Conservation (phyloP, 768 basidiomycete genomes). For the Hydnomerulius pinastri region DNA sequence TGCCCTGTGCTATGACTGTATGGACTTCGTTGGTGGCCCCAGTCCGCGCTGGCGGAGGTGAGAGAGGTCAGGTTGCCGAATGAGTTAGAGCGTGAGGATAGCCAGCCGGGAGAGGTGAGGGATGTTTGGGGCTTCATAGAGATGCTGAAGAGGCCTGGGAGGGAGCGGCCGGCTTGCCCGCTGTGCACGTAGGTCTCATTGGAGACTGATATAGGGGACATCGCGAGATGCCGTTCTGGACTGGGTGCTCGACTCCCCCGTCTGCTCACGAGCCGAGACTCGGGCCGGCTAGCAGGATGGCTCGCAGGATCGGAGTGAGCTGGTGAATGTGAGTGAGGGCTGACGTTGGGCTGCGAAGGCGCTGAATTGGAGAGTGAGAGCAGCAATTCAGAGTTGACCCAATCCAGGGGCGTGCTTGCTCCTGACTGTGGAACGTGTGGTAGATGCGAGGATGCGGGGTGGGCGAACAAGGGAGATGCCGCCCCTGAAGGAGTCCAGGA, state of each 20-base stretch:
- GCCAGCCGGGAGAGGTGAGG: constrained; percentile 45
- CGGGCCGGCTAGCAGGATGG: constrained; percentile 24
- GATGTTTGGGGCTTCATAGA: constrained; percentile 64
- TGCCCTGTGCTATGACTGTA: neutral
- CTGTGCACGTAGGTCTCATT: constrained; percentile 57
- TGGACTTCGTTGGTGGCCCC: constrained; percentile 2
- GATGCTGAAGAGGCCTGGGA: constrained; percentile 53
- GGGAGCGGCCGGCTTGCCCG: constrained; percentile 49
- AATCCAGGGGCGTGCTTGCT: constrained; percentile 57
- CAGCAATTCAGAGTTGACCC: constrained; percentile 85
- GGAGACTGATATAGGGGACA: constrained; percentile 19
- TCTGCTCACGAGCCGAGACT: constrained; percentile 33
- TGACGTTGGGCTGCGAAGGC: constrained; percentile 24
- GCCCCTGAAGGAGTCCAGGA: constrained; percentile 34
- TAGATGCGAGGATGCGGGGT: constrained; percentile 28
- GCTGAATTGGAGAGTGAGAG: constrained; percentile 53
- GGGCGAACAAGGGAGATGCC: constrained; percentile 42
- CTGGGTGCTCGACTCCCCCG: constrained; percentile 53
- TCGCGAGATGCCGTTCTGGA: constrained; percentile 47
- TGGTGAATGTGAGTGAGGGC: constrained; percentile 17
- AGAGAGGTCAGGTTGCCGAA: constrained; percentile 30
- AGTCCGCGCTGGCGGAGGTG: constrained; percentile 9
- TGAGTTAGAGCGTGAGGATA: constrained; percentile 39
- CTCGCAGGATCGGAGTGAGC: constrained; percentile 31
- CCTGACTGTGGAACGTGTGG: constrained; percentile 48